Evolutionary conservation across 2,329 filamentous ascomycete species (phyloP), one percentile per base, ranked within the genome.

Genomic region (Neofusicoccum umdonicola): DNA sequence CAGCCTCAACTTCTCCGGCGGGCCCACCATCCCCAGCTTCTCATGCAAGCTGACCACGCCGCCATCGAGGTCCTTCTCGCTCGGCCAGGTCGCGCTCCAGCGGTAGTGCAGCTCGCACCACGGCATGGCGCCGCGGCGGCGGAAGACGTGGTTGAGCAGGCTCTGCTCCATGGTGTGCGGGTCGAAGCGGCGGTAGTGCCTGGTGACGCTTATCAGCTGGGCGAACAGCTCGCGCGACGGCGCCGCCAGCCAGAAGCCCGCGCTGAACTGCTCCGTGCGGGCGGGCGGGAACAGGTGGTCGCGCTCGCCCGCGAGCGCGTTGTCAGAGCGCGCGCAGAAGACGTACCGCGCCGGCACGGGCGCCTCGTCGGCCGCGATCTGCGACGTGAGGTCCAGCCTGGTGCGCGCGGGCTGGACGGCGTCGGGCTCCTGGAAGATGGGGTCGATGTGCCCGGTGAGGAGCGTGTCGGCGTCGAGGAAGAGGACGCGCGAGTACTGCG

Each of bases 401-500:
- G 51, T 58, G 41, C 13, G 42, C 19, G 35, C 35, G 11, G 70
- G 70, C 19, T 65, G 47, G 2, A 50, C 66, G 3, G 70, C 67
- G 8, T 66, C 69, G 11, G 67, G 65, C 13, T 77, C 75, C 22
- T 74, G 69, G 66, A 81, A 81, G 19, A 80, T 76, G 12, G 66
- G 70, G 65, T 80, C 78, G 11, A 81, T 68, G 0, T 69, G 73
- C 3, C 68, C 65, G 3, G 71, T 74, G 42, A 82, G 67, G 17
- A 80, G 63, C 9, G 74, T 79, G 67, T 82, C 80, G 27, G 78
- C 76, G 66, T 82, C 80, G 66, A 82, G 69, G 68, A 80, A 81
- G n/a, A 80, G 71, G 31, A 82, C 67, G 4, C 77, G 73, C 11
- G 77, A 72, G 68, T 77, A 82, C 58, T 81, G 68, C 3, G 74